Evolutionary conservation across 306 rosid genomes (phyloP).

Genomic region (Prinsepia uniflora): DNA sequence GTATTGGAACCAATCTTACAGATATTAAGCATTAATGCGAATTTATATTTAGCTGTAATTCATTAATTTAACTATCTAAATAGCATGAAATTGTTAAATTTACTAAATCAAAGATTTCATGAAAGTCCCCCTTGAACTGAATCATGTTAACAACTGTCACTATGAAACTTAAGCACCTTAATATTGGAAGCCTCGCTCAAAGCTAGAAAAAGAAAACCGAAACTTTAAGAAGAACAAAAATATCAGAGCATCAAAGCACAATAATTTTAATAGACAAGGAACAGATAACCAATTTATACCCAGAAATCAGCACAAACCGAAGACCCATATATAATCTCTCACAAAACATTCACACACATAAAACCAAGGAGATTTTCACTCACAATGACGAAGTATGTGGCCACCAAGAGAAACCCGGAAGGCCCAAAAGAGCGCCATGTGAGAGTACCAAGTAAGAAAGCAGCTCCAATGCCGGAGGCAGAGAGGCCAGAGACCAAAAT

Average conservation of each 20-base stretch:
- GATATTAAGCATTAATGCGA: background rate
- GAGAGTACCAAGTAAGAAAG: conserved; percentile 88
- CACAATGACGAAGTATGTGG: conserved; percentile 71
- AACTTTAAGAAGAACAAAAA: background rate
- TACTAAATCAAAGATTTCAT: background rate
- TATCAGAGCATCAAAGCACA: background rate
- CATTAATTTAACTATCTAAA: background rate
- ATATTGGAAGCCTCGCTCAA: background rate
- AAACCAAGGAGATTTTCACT: conserved; percentile 9
- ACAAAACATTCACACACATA: background rate
- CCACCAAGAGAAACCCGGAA: conserved; percentile 85
- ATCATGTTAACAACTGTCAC: background rate
- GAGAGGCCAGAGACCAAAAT: conserved; percentile 74
- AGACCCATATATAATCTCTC: background rate
- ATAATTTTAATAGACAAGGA: background rate
- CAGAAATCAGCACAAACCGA: background rate
- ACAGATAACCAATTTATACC: background rate
- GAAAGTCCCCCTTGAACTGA: background rate
- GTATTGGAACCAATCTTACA: too few species aligned
- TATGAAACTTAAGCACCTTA: background rate
- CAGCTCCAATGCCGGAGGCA: conserved; percentile 72
- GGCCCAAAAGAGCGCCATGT: conserved; percentile 98
- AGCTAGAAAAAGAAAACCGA: background rate
- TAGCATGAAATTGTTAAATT: background rate
- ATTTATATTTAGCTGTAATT: background rate